Conservation (phyloP, 495 filamentous ascomycete genomes). For the Trypethelium eluteriae region DNA sequence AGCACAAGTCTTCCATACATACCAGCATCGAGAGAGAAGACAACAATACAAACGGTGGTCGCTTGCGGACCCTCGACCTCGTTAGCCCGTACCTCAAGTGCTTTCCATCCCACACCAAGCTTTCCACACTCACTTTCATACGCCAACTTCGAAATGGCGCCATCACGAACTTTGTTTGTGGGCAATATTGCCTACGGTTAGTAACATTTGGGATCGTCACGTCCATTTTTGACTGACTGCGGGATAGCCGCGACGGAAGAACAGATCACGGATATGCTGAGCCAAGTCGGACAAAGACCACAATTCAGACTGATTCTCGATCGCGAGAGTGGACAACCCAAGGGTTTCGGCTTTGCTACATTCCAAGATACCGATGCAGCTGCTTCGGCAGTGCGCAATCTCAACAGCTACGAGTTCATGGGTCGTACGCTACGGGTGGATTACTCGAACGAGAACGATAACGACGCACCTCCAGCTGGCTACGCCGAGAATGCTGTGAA, state of each 20-base stretch:
- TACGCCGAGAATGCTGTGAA: constrained; percentile 23
- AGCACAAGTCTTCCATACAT: no score
- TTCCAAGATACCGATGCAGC: constrained; percentile 86
- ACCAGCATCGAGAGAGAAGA: no score
- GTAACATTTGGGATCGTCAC: neutral
- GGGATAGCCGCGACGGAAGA: constrained; percentile 78
- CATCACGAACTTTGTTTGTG: constrained; percentile 66
- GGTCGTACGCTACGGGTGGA: constrained; percentile 89
- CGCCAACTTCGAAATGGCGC: constrained; percentile 40
- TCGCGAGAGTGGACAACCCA: constrained; percentile 86
- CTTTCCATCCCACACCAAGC: neutral
- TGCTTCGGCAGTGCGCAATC: constrained; percentile 86
- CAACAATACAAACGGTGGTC: no score
- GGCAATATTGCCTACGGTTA: constrained; percentile 74
- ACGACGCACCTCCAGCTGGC: constrained; percentile 37
- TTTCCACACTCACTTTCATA: no score
- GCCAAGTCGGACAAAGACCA: constrained; percentile 76
- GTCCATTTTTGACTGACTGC: constrained; percentile 16
- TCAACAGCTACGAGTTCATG: constrained; percentile 96
- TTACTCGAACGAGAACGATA: constrained; percentile 83
- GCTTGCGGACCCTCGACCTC: no score
- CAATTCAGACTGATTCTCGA: constrained; percentile 94
- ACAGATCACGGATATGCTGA: constrained; percentile 85
- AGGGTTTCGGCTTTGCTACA: constrained; percentile 94
- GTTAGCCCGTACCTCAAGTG: no score